Base-by-base conservation (phyloP, 768 basidiomycete species). In the Tephrocybe sp. region DNA sequence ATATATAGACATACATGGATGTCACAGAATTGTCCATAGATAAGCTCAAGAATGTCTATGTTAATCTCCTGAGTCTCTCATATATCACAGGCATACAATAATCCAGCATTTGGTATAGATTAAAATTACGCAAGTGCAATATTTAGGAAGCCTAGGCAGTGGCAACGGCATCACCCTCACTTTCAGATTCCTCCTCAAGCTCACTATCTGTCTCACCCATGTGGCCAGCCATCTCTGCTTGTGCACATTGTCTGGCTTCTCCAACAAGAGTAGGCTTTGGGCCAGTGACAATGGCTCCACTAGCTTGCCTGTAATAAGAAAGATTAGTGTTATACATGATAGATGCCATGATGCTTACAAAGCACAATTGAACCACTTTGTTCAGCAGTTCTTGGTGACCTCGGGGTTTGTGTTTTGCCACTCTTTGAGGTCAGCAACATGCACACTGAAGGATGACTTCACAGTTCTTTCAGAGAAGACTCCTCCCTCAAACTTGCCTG, bases 301-400 rank as follows among this genome's bases (percentile, higher is more conserved):
- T 44, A 10, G 43, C 31, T 44, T 22, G 26, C 22, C 4, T 31
- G 20, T 3, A 32, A 12, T 32, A 31, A 23, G 22, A 13, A 9
- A 20, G 30, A 20, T n/a, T 16, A 39, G 8, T 6, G 16, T 8
- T 17, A 16, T 39, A 8, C 17, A 39, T 8, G 16, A 16, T 12
- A 8, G 16, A 8, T n/a, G n/a, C n/a, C 38, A 23, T 20, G 6
- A 17, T 32, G 17, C 43, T 44, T 31, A 51, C 50, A 10, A 20
- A 4, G 42, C 36, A 45, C 26, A 19, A 3, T 2, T 38, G 31
- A 45, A 52, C 11, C 45, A 30, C 38, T 52, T 52, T 34, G 47
- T 52, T 3, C 39, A 14, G 3, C 11, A 13, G 26, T 52, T 52
- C 1, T 45, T 52, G 2, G 45, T 52, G 32, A 52, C 51, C 4